A percentile compares a stretch with the other conserved stretches of the same genome.
Conservation (phyloP, 1,284 basidiomycete species). For the Hypsizygus ulmarius region DNA sequence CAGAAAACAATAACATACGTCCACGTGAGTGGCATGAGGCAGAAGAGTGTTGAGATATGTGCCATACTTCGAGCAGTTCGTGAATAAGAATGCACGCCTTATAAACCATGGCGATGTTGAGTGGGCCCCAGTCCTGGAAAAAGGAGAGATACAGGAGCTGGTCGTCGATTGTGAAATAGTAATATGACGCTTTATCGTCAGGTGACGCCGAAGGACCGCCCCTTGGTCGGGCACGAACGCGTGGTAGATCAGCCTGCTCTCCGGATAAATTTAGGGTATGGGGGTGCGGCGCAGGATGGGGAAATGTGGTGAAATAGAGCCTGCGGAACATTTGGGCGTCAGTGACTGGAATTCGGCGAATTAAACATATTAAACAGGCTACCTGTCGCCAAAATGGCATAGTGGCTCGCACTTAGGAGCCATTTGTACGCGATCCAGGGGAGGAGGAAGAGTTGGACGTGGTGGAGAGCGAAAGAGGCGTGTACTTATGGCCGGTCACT, state of each 20-base stretch:
- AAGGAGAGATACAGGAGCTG: slow-evolving; percentile 92
- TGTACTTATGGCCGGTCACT: no score
- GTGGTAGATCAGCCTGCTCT: slow-evolving; percentile 52
- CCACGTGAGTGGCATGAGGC: slow-evolving; percentile 39
- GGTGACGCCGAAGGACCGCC: slow-evolving; percentile 59
- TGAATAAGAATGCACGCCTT: slow-evolving; percentile 93
- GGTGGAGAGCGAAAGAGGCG: slow-evolving; percentile 23
- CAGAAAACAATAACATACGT: slow-evolving; percentile 20
- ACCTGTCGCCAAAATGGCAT: slow-evolving; percentile 75
- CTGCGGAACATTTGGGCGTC: slow-evolving; percentile 36
- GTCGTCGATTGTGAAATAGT: slow-evolving; percentile 89
- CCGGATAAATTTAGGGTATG: slow-evolving; percentile 58
- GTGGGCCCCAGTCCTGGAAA: slow-evolving; percentile 92
- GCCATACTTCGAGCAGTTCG: slow-evolving; percentile 75
- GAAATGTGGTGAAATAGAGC: slow-evolving; percentile 81
- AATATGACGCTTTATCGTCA: slow-evolving; percentile 66
- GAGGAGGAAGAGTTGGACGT: slow-evolving; percentile 15
- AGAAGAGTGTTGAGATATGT: slow-evolving; percentile 21
- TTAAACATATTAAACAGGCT: slow-evolving; percentile 20
- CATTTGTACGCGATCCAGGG: slow-evolving; percentile 34
- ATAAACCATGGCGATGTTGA: slow-evolving; percentile 91
- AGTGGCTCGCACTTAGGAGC: slow-evolving; percentile 67
- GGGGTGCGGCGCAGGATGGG: slow-evolving; percentile 64
- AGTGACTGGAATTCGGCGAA: slow-evolving; percentile 11
- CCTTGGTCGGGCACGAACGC: slow-evolving; percentile 55